These are phyloP conservation scores for Oryza officinalis DNA, from an alignment of 176 grass and related monocot species.

Conservation along the genomic window DNA sequence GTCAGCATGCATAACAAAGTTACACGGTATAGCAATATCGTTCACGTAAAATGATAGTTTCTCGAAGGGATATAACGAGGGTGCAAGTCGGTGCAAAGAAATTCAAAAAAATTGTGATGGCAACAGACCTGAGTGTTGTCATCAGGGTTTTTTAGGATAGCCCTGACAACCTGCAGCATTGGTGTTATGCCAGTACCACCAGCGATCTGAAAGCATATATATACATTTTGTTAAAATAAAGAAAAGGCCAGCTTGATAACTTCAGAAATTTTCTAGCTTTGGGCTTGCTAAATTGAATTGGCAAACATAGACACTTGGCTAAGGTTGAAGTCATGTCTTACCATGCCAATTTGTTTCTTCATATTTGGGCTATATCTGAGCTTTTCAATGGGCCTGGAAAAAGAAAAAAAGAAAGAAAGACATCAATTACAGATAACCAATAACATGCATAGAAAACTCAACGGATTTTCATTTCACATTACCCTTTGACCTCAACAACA, in stretches of 20 bases:
- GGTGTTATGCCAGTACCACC: conserved; percentile 94
- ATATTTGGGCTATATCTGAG: conserved; percentile 97
- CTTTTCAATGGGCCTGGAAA: conserved; percentile 90
- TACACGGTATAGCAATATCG: background rate
- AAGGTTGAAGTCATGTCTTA: conserved; percentile 39
- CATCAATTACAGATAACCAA: conserved; percentile 27
- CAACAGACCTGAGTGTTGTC: conserved; percentile 81
- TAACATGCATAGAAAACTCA: background rate
- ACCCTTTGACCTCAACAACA: conserved; percentile 97
- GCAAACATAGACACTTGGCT: background rate
- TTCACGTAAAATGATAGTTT: conserved; percentile 28
- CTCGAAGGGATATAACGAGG: background rate
- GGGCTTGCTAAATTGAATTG: conserved; percentile 4
- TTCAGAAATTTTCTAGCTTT: background rate
- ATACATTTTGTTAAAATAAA: background rate
- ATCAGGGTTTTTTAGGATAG: conserved; percentile 94
- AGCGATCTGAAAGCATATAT: conserved; percentile 64
- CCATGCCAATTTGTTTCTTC: conserved; percentile 99
- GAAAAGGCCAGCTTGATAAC: background rate
- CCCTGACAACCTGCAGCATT: conserved; percentile 96
- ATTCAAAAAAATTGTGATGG: conserved; percentile 2
- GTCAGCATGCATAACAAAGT: conserved; percentile 3
- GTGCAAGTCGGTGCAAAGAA: conserved; percentile 11
- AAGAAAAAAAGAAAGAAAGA: conserved; percentile 39
- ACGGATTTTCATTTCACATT: conserved; percentile 25